These are phyloP conservation scores for Tetrahymena malaccensis DNA, from an alignment of 73 alveolate genomes.

Conservation along the genomic window DNA sequence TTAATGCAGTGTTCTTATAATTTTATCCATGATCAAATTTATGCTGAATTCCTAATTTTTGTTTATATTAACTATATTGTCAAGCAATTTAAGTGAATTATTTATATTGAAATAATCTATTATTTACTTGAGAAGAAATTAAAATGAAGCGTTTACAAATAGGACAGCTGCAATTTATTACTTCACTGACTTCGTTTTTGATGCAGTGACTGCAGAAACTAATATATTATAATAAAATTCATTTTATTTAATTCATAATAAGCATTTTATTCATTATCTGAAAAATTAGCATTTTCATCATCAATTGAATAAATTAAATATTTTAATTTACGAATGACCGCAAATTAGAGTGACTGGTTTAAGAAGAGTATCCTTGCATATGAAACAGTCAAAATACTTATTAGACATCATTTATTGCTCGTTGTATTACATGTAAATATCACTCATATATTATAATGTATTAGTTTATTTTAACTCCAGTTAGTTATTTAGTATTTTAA, in stretches of 20 bases:
- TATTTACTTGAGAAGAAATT: neutral
- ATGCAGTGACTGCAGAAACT: neutral
- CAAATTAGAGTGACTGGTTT: neutral
- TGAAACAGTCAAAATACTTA: neutral
- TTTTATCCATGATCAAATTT: neutral
- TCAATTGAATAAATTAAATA: no score
- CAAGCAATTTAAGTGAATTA: no score
- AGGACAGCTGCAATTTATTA: neutral
- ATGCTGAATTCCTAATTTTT: neutral
- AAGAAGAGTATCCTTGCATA: neutral
- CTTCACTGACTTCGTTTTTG: neutral
- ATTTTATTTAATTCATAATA: neutral
- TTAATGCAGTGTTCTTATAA: neutral
- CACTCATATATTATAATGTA: neutral
- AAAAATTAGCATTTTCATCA: no score
- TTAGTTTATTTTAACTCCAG: neutral
- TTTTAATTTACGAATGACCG: neutral
- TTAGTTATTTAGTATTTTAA: neutral
- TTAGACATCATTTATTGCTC: neutral
- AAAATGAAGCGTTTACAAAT: neutral
- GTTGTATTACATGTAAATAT: neutral
- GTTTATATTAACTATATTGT: neutral
- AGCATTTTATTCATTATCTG: neutral
- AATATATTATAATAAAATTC: neutral
- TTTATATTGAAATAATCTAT: neutral